Evolutionary conservation across 2,329 filamentous ascomycete genomes (phyloP), one percentile per base, ranked within the genome.

Genomic region (Colletotrichum phormii): DNA sequence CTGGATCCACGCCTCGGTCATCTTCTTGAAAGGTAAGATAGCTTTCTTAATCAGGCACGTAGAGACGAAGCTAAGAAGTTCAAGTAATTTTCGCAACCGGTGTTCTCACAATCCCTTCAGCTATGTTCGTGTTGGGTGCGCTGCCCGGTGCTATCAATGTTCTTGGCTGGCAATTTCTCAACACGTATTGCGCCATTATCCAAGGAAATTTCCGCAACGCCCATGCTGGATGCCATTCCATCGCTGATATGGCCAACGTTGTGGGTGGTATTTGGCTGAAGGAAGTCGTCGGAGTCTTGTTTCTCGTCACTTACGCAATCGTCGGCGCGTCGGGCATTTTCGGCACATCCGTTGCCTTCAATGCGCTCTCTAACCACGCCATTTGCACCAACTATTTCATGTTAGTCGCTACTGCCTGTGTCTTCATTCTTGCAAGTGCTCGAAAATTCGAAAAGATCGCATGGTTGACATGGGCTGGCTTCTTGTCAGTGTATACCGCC

Each of bases 401-500:
- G 9, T 83, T 90, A 31, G 78, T 91, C 4, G 87, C 88, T 0
- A 86, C 88, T 0, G 76, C 86, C 1, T 80, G 86, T 8, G 84
- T 90, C 9, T 86, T 86, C 31, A 74, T 83, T 0, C 82, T 85
- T 6, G 88, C 89, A 1, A 87, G 85, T 31, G 84, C 90, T 5
- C 86, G 89, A 73, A 92, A 89, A 68, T 88, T 91, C 75, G 84
- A 89, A 64, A 88, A 90, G 75, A 87, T 92, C 71, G 88, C 87
- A 3, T 91, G 89, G 88, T 80, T 92, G 55, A 90, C 89, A 0
- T 92, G 88, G 86, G 86, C 85, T 12, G 90, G 90, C 0, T 91
- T 92, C 76, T 70, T 85, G 5, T 89, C 86, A 33, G 86, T 92
- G 49, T 91, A 89, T 75, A 80, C 85, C 18, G 89, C 90, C 4